Percentiles rank a stretch among this genome's conserved stretches.
phyloP scores from a whole-genome alignment of 1,139 yeast genomes.

The Pichiaceae sp. region DNA sequence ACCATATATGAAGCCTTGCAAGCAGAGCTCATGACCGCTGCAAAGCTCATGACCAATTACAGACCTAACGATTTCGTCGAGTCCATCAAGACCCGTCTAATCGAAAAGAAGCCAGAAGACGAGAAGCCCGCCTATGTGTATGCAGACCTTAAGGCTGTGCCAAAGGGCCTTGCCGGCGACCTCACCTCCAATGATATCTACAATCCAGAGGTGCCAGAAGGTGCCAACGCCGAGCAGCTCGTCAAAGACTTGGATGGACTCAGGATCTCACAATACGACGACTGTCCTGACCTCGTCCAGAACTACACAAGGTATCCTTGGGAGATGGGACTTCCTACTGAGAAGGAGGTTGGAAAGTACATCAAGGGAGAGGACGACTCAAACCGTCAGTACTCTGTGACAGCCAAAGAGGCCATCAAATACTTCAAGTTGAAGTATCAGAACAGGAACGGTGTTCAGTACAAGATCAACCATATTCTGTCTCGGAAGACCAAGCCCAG shows the following conservation, averaged over 20 bases:
- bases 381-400: conserved; percentile 56
- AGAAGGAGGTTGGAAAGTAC: conserved; percentile 45
- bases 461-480: conserved; percentile 47
- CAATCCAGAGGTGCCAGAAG: conserved; percentile 14
- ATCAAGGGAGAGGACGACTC: conserved; percentile 60
- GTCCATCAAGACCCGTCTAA: conserved; percentile 69
- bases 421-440: conserved; percentile 46
- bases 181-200: conserved; percentile 18
- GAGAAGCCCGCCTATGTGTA: conserved; percentile 15
- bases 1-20: conserved; percentile 61
- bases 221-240: conserved; percentile 11
- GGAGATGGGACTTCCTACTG: conserved; percentile 69
- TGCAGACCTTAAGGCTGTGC: conserved; percentile 28
- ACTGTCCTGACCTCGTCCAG: conserved; percentile 28
- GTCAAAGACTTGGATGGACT: conserved; percentile 21
- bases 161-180: conserved; percentile 21
- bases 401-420: conserved; percentile 54
- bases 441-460: conserved; percentile 56
- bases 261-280: conserved; percentile 26
- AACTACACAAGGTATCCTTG: conserved; percentile 63
- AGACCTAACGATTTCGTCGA: conserved; percentile 59
- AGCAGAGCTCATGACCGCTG: conserved; percentile 71
- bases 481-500: conserved; percentile 55
- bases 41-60: conserved; percentile 58
- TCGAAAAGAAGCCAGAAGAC: conserved; percentile 25